These are phyloP conservation scores for Tolypocladium pustulatum DNA, from an alignment of 2,329 filamentous ascomycete species.

Conservation along the genomic window DNA sequence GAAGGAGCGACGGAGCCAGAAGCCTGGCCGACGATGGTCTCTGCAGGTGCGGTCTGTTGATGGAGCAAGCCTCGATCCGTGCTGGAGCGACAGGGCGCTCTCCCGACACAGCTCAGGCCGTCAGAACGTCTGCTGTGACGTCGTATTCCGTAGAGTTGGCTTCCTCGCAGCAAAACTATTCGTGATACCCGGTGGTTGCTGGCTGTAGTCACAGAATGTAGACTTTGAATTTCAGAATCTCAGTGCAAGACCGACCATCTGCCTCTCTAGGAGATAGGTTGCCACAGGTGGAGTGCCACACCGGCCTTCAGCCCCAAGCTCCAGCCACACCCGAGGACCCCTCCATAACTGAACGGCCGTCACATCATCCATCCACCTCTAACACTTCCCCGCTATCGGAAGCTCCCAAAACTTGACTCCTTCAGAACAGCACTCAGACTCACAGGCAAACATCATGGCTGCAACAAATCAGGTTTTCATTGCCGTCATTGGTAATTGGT, in stretches of 20 bases:
- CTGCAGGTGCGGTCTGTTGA: neutral
- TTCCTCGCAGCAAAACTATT: neutral
- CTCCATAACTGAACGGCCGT: neutral
- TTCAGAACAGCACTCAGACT: slow-evolving; percentile 10
- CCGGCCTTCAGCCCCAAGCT: slow-evolving; percentile 1
- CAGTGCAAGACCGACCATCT: neutral
- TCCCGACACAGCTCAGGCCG: neutral
- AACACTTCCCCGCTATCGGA: slow-evolving; percentile 23
- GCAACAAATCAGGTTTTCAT: slow-evolving; percentile 37
- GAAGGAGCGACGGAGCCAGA: neutral
- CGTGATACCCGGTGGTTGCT: neutral
- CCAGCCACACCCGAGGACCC: slow-evolving; percentile 2
- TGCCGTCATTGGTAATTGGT: slow-evolving; percentile 38
- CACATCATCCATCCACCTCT: neutral
- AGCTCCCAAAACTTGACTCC: slow-evolving; percentile 15
- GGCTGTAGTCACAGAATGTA: neutral
- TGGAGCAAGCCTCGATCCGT: neutral
- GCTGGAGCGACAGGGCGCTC: neutral
- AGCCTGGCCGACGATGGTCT: neutral
- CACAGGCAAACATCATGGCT: slow-evolving; percentile 23
- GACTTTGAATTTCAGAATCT: neutral
- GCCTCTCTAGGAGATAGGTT: no score
- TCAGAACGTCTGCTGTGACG: neutral
- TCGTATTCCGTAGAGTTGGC: neutral
- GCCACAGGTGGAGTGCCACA: neutral